These are phyloP conservation scores for Paramyrothecium sp. DNA, from an alignment of 2,329 filamentous ascomycete species.

Conservation along the genomic window DNA sequence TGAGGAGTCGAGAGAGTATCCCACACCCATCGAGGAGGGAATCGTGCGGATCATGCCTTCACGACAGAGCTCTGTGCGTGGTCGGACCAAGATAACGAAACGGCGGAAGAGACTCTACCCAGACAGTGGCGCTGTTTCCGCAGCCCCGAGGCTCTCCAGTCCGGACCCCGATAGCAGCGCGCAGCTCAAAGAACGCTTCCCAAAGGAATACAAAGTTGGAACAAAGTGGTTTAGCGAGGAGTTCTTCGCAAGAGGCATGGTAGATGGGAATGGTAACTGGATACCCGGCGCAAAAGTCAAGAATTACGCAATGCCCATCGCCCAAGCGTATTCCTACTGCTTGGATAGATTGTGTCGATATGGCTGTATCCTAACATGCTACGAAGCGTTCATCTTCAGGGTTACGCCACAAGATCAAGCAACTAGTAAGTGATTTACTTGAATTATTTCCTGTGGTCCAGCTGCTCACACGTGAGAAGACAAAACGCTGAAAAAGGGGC, in stretches of 20 bases:
- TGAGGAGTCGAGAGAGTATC: slow-evolving; percentile 3
- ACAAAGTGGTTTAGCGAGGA: slow-evolving; percentile 11
- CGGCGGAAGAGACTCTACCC: neutral
- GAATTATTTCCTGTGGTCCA: too few relatives aligned
- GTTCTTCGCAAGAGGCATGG: neutral
- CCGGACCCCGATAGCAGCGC: neutral
- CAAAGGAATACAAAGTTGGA: slow-evolving; percentile 13
- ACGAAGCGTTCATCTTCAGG: slow-evolving; percentile 12
- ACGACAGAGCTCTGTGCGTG: neutral
- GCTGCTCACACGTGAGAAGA: too few relatives aligned
- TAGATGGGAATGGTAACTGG: slow-evolving; percentile 8
- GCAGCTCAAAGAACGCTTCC: slow-evolving; percentile 6
- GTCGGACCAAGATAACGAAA: neutral
- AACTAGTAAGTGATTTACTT: neutral
- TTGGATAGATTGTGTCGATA: slow-evolving; percentile 13
- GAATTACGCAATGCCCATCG: slow-evolving; percentile 9
- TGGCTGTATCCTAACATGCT: slow-evolving; percentile 12
- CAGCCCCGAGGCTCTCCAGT: neutral
- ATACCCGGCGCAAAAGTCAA: neutral
- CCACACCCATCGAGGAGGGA: neutral
- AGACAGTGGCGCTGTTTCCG: slow-evolving; percentile 5
- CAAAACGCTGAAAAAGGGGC: neutral
- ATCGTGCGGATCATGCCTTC: neutral
- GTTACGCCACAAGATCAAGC: slow-evolving; percentile 1
- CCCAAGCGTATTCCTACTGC: slow-evolving; percentile 13